Conservation (phyloP, 176 grass and related monocot genomes). For the Aegilops speltoides region DNA sequence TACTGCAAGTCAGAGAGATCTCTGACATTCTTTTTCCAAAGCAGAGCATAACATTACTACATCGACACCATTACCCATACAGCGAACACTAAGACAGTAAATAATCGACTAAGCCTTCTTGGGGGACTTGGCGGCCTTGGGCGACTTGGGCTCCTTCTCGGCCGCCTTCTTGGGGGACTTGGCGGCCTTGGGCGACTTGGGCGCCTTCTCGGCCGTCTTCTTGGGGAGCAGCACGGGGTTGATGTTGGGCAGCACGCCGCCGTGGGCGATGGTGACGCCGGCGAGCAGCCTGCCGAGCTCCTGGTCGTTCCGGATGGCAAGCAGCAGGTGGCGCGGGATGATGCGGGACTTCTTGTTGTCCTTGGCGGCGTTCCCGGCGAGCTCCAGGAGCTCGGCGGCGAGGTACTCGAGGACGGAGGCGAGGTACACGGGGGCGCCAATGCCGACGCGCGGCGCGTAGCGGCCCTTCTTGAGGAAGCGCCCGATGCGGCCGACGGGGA, state of each 20-base stretch:
- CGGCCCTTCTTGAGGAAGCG: constrained; percentile 69
- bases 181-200: constrained; percentile 45
- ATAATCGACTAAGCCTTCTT: neutral
- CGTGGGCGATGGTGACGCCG: constrained; percentile 57
- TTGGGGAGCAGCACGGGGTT: constrained; percentile 56
- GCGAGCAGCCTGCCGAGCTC: constrained; percentile 52
- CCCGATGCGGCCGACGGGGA: constrained; percentile 66
- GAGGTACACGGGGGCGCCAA: constrained; percentile 42
- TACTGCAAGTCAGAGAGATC: neutral
- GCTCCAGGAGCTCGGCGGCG: constrained; percentile 48
- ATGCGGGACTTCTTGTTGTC: constrained; percentile 68
- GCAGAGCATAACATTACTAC: neutral
- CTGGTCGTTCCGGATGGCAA: constrained; percentile 59
- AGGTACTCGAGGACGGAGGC: constrained; percentile 44
- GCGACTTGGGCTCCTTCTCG: constrained; percentile 37
- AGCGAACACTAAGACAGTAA: neutral
- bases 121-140: constrained; percentile 26
- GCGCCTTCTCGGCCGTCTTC: constrained; percentile 33
- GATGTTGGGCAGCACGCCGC: constrained; percentile 58
- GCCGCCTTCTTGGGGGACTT: constrained; percentile 31
- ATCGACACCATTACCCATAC: neutral
- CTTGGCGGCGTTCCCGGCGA: constrained; percentile 53
- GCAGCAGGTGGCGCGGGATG: constrained; percentile 50
- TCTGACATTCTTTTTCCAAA: neutral
- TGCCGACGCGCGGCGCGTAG: constrained; percentile 37